These are phyloP conservation scores for Apiospora rasikravindrae DNA, from an alignment of 2,329 filamentous ascomycete genomes.

Conservation along the genomic window DNA sequence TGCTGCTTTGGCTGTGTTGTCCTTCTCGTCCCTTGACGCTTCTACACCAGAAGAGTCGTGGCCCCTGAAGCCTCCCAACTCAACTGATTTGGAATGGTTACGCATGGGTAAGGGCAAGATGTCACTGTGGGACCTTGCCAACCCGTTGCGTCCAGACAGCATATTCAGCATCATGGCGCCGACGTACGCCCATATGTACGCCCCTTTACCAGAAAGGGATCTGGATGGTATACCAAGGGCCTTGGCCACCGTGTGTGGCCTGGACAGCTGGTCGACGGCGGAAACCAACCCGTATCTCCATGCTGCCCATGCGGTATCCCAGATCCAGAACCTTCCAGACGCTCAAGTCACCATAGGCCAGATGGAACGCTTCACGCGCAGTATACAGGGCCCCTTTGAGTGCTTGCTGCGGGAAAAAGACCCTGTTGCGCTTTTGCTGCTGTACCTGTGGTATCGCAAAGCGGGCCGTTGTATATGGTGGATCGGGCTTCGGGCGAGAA, in stretches of 20 bases:
- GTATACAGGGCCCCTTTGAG: constrained; percentile 42
- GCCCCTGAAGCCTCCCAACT: constrained; percentile 36
- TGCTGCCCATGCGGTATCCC: constrained; percentile 43
- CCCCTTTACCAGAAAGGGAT: constrained; percentile 38
- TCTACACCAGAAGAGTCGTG: constrained; percentile 38
- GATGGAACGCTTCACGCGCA: constrained; percentile 41
- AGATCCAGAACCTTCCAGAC: constrained; percentile 37
- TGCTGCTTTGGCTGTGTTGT: constrained; percentile 46
- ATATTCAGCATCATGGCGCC: constrained; percentile 40
- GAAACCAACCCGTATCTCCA: constrained; percentile 44
- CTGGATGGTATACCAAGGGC: constrained; percentile 32
- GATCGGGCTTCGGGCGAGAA: constrained; percentile 46
- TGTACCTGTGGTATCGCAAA: constrained; percentile 51
- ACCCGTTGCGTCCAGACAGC: constrained; percentile 43
- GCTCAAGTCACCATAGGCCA: constrained; percentile 36
- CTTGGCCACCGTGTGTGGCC: constrained; percentile 33
- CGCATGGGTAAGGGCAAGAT: constrained; percentile 42
- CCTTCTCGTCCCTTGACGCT: constrained; percentile 47
- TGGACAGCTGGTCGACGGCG: constrained; percentile 39
- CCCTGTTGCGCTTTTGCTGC: constrained; percentile 44
- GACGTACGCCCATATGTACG: constrained; percentile 43
- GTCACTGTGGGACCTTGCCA: constrained; percentile 40
- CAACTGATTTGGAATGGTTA: constrained; percentile 42
- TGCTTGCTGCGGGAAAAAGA: constrained; percentile 40
- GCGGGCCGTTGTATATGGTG: constrained; percentile 48